Evolutionary conservation across 805 yeast genomes (phyloP), one percentile per base, ranked within the genome.

Genomic region (Candida suzukii): DNA sequence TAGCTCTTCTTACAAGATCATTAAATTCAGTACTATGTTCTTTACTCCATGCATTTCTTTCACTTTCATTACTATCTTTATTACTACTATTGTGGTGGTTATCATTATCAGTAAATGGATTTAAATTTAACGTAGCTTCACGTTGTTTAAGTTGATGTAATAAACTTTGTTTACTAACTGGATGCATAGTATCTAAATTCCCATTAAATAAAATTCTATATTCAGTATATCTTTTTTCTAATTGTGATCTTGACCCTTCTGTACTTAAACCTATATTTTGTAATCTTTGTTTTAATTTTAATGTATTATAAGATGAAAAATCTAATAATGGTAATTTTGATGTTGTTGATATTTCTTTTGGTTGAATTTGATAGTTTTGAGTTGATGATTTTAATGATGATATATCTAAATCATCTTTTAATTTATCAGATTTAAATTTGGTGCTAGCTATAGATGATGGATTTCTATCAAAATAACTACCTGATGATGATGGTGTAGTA

Each of bases 121-220:
- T 48, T 16, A 20, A 44, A 6, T 34, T 52, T 50, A 53, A 50
- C 53, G 21, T 64, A 46, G 13, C 57, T 52, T 88, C 96, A 95
- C 95, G 84, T 51, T 78, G 76, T 19, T 62, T 57, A 30, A 90
- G 66, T 39, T 72, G 73, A 40, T 71, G 75, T 37, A 75, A 66
- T 38, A 90, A 58, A 5, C 74, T 73, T 30, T 66, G 61, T 19
- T 77, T 79, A 21, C 75, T 60, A 4, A 74, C 74, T 0, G 95
- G 96, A 25, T 67, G 69, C 28, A 73, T 64, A 6, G 88, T 73
- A 54, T 88, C 96, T 34, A 80, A 71, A 53, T 88, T 88, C 12
- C 95, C 80, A 54, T 90, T 90, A 78, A 81, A 83, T 11, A 88
- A 54, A 26, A 80, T 76, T 42, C 83, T 77, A 64, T 79, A 90